phyloP scores from a whole-genome alignment of 805 yeast species.

The Starmera pachycereana region DNA sequence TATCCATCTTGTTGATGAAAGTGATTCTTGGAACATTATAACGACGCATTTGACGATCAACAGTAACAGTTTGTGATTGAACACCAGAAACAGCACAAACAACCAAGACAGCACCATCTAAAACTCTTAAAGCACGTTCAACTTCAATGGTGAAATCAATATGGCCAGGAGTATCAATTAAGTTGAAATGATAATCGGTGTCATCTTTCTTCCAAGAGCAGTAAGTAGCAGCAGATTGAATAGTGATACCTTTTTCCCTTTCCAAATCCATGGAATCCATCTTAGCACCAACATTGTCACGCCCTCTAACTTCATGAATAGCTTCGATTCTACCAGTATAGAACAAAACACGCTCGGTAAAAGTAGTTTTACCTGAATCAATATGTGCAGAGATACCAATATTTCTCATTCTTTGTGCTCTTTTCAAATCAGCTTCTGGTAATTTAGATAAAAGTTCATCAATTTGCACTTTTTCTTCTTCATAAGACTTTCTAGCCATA shows the following conservation, averaged over 20 bases:
- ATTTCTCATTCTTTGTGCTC: slow-evolving; percentile 64
- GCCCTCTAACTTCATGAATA: slow-evolving; percentile 93
- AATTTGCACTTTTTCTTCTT: slow-evolving; percentile 61
- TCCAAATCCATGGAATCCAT: slow-evolving; percentile 99
- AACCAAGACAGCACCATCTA: slow-evolving; percentile 96
- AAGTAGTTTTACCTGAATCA: slow-evolving; percentile 96
- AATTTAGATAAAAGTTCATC: slow-evolving; percentile 44
- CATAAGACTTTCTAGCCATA: slow-evolving; percentile 34
- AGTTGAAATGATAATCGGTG: slow-evolving; percentile 71
- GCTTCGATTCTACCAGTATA: slow-evolving; percentile 97
- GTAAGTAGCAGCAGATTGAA: slow-evolving; percentile 97
- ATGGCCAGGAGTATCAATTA: slow-evolving; percentile 98
- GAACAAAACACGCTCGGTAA: slow-evolving; percentile 92
- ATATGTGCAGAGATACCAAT: slow-evolving; percentile 98
- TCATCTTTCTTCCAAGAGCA: slow-evolving; percentile 86
- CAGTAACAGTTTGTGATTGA: slow-evolving; percentile 97
- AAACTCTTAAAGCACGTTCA: slow-evolving; percentile 94
- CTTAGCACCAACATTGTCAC: slow-evolving; percentile 97
- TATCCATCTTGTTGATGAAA: slow-evolving; percentile 96
- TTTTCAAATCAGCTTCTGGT: slow-evolving; percentile 38
- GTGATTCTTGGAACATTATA: slow-evolving; percentile 96
- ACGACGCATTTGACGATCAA: slow-evolving; percentile 97
- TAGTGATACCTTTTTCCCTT: slow-evolving; percentile 97
- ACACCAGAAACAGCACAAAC: slow-evolving; percentile 99
- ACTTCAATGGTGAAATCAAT: slow-evolving; percentile 98